A percentile compares a stretch with the other conserved stretches of the same genome.
These are phyloP conservation scores for Trichosporon sp. DNA, from an alignment of 1,284 basidiomycete genomes.

Conservation along the genomic window DNA sequence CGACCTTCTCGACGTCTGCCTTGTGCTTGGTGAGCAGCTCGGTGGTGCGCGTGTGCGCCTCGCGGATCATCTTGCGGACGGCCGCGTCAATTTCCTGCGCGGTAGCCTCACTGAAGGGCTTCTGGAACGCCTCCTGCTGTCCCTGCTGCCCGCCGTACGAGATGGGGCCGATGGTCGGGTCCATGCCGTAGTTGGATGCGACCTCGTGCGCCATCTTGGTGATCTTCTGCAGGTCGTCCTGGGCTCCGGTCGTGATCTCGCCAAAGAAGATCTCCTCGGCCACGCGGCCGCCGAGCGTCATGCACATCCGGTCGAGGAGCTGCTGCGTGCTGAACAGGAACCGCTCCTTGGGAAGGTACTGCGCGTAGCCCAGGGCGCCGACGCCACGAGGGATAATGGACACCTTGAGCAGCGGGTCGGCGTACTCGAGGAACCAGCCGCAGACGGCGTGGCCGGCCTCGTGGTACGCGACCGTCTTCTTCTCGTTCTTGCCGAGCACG, in stretches of 20 bases:
- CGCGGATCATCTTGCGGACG: conserved; percentile 91
- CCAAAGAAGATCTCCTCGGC: conserved; percentile 99
- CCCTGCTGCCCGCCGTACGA: conserved; percentile 83
- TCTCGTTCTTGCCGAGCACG: conserved; percentile 89
- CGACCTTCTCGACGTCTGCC: conserved; percentile 90
- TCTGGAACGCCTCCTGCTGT: conserved; percentile 83
- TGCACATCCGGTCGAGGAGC: conserved; percentile 91
- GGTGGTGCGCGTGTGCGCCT: conserved; percentile 78
- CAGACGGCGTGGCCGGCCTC: conserved; percentile 98
- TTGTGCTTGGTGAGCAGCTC: conserved; percentile 75
- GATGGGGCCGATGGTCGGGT: conserved; percentile 85
- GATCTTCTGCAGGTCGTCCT: conserved; percentile 96
- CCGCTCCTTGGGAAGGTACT: conserved; percentile 91
- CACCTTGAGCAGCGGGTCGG: conserved; percentile 94
- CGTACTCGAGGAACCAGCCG: conserved; percentile 97
- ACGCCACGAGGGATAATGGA: conserved; percentile 97
- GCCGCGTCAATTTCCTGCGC: conserved; percentile 82
- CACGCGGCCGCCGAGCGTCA: conserved; percentile 98
- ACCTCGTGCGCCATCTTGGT: conserved; percentile 96
- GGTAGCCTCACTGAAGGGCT: conserved; percentile 97
- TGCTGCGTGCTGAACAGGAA: conserved; percentile 94
- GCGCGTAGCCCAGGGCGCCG: conserved; percentile 93
- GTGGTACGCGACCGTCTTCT: conserved; percentile 98
- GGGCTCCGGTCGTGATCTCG: conserved; percentile 91
- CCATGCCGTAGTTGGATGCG: conserved; percentile 92